phyloP scores from a whole-genome alignment of 805 yeast genomes.

The Zygotorulaspora sp. region DNA sequence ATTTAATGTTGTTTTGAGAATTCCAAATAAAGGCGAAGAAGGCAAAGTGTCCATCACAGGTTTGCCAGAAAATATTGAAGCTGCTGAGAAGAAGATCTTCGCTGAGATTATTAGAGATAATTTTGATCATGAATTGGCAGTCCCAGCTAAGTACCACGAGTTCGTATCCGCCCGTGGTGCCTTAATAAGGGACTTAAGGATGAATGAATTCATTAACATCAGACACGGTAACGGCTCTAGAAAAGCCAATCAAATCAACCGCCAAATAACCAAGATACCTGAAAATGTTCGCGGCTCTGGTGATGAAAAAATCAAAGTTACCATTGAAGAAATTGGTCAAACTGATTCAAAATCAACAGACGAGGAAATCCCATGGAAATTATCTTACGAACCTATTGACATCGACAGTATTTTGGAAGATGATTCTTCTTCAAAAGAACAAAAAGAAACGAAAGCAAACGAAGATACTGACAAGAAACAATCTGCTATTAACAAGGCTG shows the following conservation, averaged over 20 bases:
- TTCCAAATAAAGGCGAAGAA: constrained; percentile 57
- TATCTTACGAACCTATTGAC: constrained; percentile 41
- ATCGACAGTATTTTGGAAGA: constrained; percentile 26
- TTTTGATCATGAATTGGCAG: constrained; percentile 46
- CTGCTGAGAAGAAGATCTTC: constrained; percentile 56
- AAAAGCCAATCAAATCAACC: constrained; percentile 49
- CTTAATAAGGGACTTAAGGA: constrained; percentile 49
- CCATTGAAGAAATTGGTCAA: constrained; percentile 38
- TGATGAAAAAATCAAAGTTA: constrained; percentile 44
- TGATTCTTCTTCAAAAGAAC: constrained; percentile 36
- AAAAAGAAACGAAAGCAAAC: constrained; percentile 43
- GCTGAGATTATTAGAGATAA: constrained; percentile 56
- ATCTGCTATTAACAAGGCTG: constrained; percentile 35
- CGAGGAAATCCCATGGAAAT: constrained; percentile 60
- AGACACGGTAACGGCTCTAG: constrained; percentile 50
- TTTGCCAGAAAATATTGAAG: constrained; percentile 57
- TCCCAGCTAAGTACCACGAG: constrained; percentile 55
- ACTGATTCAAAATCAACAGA: constrained; percentile 22
- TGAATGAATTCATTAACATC: constrained; percentile 52
- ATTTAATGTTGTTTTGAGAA: constrained; percentile 54
- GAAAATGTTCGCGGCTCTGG: constrained; percentile 42
- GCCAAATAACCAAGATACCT: constrained; percentile 41
- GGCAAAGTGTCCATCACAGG: constrained; percentile 58
- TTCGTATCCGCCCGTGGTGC: constrained; percentile 66
- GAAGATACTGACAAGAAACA: constrained; percentile 47